Conservation (phyloP, 2,329 filamentous ascomycete genomes). For the Pseudogymnoascus sp. region DNA sequence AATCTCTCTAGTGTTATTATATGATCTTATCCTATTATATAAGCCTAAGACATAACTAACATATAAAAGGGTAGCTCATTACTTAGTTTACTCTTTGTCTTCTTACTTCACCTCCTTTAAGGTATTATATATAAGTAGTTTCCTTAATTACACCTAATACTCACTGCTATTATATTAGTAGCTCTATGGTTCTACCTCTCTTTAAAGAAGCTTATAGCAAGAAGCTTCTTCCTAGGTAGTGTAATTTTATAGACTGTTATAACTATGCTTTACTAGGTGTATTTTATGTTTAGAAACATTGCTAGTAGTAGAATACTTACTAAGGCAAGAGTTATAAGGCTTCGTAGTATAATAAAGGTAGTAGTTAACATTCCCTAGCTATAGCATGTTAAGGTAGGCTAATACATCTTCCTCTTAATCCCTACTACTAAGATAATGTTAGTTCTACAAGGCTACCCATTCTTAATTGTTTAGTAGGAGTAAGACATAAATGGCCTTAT, state of each 20-base stretch:
- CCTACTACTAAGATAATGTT: constrained; percentile 11
- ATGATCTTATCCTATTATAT: not conserved
- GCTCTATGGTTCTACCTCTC: constrained; percentile 11
- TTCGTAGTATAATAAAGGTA: constrained; percentile 10
- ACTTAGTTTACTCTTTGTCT: constrained; percentile 11
- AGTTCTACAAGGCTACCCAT: constrained; percentile 11
- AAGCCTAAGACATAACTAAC: not conserved
- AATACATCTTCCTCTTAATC: constrained; percentile 15
- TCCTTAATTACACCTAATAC: constrained; percentile 12
- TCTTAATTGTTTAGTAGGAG: constrained; percentile 18
- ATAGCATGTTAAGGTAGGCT: constrained; percentile 13
- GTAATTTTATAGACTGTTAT: constrained; percentile 11
- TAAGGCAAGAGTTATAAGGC: constrained; percentile 9
- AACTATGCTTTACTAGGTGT: constrained; percentile 11
- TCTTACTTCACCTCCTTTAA: constrained; percentile 10
- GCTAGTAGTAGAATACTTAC: constrained; percentile 10
- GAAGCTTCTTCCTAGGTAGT: constrained; percentile 11
- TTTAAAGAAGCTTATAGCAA: constrained; percentile 12
- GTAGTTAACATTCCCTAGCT: constrained; percentile 11
- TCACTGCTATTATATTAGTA: constrained; percentile 9
- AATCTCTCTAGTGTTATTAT: constrained; percentile 12
- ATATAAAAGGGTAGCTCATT: constrained; percentile 9
- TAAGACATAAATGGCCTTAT: constrained; percentile 10
- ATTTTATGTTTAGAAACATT: constrained; percentile 16
- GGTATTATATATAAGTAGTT: constrained; percentile 15